Conservation (phyloP, 352 stramenopile genomes). For the Heterotrichella gracilis region DNA sequence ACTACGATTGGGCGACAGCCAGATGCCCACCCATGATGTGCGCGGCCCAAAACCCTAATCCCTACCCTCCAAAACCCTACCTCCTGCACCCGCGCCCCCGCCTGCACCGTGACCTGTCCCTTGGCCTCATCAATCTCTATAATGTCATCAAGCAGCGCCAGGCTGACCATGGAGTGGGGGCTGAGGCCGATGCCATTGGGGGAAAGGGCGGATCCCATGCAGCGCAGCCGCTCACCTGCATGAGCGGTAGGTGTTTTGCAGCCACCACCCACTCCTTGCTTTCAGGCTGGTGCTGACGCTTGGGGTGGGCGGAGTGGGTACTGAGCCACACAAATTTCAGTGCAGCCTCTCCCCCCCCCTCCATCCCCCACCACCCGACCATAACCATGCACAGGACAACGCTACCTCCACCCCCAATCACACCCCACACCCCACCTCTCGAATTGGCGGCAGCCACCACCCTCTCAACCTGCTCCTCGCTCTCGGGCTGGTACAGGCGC, state of each 20-base stretch:
- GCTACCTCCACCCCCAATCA: too few species aligned
- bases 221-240: constrained; percentile 36
- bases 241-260: too few species aligned
- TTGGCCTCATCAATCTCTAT: constrained; percentile 46
- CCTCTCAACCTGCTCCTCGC: not conserved
- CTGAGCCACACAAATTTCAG: too few species aligned
- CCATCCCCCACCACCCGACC: not conserved
- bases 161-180: constrained; percentile 41
- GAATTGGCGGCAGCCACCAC: constrained; percentile 15
- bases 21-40: too few species aligned
- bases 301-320: constrained; percentile 15
- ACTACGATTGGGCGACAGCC: too few species aligned
- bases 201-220: constrained; percentile 66
- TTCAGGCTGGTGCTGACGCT: constrained; percentile 7
- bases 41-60: too few species aligned
- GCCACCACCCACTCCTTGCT: not conserved
- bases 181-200: constrained; percentile 74
- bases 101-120: constrained; percentile 54
- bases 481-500: constrained; percentile 12
- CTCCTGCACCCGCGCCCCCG: constrained; percentile 23
- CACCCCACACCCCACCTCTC: too few species aligned
- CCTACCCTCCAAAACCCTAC: too few species aligned
- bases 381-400: too few species aligned
- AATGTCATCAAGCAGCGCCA: constrained; percentile 58
- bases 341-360: too few species aligned